Base-by-base conservation (phyloP, 2,329 filamentous ascomycete species). In the Microdochium bolleyi region DNA sequence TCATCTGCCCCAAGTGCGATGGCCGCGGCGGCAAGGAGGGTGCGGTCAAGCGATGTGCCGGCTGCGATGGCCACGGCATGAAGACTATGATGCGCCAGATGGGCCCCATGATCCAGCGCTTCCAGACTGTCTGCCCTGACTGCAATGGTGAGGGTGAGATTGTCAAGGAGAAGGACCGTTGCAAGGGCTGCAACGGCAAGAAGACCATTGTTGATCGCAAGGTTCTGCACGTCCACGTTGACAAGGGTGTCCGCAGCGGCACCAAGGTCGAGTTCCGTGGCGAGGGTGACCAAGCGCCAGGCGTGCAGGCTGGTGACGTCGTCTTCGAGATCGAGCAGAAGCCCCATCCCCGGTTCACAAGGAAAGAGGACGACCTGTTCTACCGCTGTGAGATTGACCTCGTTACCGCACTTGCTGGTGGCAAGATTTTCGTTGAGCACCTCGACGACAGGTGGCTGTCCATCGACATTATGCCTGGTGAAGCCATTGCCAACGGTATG, bases 71-170 rank as follows among this genome's bases (percentile, higher is more conserved):
- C 60, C 84, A 88, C 58, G 94, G 94, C 73, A 96, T 96, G 89
- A 97, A 97, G 87, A 96, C 89, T 41, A 97, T 99, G 92, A 96
- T 99, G 94, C 88, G 95, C 69, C 94, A 99, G 75, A 97, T 99
- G 92, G 94, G 94, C 51, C 94, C 94, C 55, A 99, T 99, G 94
- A 97, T 99, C 63, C 95, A 99, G 77, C 89, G 94, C 54, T 99
- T 99, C 84, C 94, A 99, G 80, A 97, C 92, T 27, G 92, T 96
- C 63, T 99, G 94, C 82, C 89, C 92, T 25, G 95, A 99, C 75
- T 99, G 94, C 71, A 92, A 94, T 63, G 95, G 95, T 58, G 94
- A 99, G 73, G 92, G 94, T 56, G 94, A 99, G 77, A 91, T 87
- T 60, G 92, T 99, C 71, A 90, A 89, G 67, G 92, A 97, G 61